Conservation (phyloP, 2,329 filamentous ascomycete genomes). For the Pestalotiopsis sp. region DNA sequence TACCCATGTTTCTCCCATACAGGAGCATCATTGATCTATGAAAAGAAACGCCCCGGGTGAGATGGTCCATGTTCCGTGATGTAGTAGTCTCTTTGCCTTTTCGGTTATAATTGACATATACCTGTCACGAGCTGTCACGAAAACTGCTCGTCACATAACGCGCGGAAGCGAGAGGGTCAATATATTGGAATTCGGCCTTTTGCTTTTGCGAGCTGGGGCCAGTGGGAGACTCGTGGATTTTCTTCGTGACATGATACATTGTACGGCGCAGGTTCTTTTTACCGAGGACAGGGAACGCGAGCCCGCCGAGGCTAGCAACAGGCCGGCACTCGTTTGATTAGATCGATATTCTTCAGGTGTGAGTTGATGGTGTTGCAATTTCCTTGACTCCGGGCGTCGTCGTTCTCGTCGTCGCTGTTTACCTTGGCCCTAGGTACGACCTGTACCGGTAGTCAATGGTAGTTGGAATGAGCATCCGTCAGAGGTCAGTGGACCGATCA, state of each 20-base stretch:
- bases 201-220: neutral
- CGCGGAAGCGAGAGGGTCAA: neutral
- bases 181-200: neutral
- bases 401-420: neutral
- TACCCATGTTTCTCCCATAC: neutral
- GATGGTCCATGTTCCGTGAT: neutral
- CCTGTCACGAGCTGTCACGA: slow-evolving; percentile 7
- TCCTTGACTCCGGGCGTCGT: neutral
- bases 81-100: neutral
- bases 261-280: neutral
- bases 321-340: neutral
- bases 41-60: neutral
- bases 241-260: neutral
- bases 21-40: neutral
- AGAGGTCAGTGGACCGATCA: neutral
- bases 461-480: neutral
- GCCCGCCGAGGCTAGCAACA: neutral
- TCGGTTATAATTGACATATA: neutral
- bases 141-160: neutral
- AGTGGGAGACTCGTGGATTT: neutral
- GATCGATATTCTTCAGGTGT: neutral
- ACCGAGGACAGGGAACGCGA: neutral
- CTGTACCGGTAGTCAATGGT: neutral
- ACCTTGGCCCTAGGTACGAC: neutral
- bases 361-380: neutral